Percentiles rank a stretch among this genome's conserved stretches.
These are phyloP conservation scores for Aspergillus cavernicola DNA, from an alignment of 495 filamentous ascomycete species.

Conservation along the genomic window DNA sequence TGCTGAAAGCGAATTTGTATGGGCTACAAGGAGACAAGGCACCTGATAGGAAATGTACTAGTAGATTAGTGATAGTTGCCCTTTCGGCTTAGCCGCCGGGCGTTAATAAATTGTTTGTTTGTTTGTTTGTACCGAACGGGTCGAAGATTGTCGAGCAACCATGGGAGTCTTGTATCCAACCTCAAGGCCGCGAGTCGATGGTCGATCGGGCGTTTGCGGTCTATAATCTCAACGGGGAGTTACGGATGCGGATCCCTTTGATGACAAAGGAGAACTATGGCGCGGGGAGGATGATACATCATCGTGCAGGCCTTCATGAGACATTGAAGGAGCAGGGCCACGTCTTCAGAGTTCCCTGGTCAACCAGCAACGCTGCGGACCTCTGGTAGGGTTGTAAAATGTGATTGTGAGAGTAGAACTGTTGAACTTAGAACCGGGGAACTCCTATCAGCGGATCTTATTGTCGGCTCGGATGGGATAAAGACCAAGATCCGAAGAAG, in stretches of 20 bases:
- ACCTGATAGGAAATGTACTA: no score
- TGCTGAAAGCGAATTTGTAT: no score
- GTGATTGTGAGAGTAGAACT: conserved; percentile 16
- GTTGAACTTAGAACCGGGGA: conserved; percentile 27
- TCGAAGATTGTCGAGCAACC: conserved; percentile 22
- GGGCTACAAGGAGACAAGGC: no score
- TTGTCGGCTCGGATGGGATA: conserved; percentile 51
- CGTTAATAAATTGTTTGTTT: no score
- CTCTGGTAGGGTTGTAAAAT: conserved; percentile 15
- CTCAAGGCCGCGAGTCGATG: conserved; percentile 17
- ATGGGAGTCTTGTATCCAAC: conserved; percentile 18
- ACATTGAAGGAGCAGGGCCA: conserved; percentile 15
- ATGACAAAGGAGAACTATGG: conserved; percentile 18
- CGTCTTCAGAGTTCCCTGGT: conserved; percentile 14
- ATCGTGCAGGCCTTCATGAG: conserved; percentile 30
- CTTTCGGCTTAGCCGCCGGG: no score
- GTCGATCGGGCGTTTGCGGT: conserved; percentile 28
- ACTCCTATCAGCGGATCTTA: conserved; percentile 20
- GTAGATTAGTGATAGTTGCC: no score
- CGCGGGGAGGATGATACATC: conserved; percentile 24
- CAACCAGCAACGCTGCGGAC: conserved; percentile 16
- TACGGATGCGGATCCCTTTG: conserved; percentile 23
- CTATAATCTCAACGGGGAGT: conserved; percentile 23
- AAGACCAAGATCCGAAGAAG: conserved; percentile 1
- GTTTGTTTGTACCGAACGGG: conserved; percentile 31